These are phyloP conservation scores for Microbotryomycetes sp. DNA, from an alignment of 1,284 basidiomycete species.

Conservation along the genomic window DNA sequence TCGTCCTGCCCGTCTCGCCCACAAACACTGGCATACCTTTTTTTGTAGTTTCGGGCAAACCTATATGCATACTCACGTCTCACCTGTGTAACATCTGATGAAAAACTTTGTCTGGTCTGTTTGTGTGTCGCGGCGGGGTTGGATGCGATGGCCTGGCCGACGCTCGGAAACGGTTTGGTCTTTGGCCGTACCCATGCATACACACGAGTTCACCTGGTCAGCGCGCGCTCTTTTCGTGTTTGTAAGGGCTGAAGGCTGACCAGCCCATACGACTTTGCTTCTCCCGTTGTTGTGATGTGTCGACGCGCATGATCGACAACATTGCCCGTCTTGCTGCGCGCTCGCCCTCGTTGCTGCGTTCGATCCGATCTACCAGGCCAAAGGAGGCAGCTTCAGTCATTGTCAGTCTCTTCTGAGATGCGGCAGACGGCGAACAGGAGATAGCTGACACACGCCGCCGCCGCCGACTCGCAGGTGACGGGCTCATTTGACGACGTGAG, in stretches of 20 bases:
- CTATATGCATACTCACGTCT: too few species aligned
- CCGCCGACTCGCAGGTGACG: slow-evolving; percentile 5
- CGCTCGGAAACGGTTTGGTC: too few species aligned
- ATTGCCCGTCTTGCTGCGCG: not conserved
- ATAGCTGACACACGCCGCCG: too few species aligned
- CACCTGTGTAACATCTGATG: too few species aligned
- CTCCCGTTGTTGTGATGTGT: not conserved
- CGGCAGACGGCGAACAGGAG: too few species aligned
- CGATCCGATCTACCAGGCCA: too few species aligned
- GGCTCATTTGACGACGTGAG: slow-evolving; percentile 16
- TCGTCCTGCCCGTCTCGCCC: not conserved
- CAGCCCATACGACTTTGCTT: not conserved
- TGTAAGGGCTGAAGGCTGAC: not conserved
- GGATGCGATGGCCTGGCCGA: too few species aligned
- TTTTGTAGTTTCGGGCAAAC: too few species aligned
- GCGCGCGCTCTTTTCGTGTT: not conserved
- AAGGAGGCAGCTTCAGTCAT: slow-evolving; percentile 5
- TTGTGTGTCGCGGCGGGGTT: too few species aligned
- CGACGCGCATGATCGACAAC: not conserved
- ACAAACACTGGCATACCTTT: too few species aligned
- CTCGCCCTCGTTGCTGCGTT: too few species aligned
- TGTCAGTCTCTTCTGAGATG: not conserved
- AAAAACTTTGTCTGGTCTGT: too few species aligned
- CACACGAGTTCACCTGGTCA: slow-evolving; percentile 12
- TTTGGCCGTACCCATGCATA: not conserved